phyloP scores from a whole-genome alignment of 345 rosid genomes.

The Mangifera indica region DNA sequence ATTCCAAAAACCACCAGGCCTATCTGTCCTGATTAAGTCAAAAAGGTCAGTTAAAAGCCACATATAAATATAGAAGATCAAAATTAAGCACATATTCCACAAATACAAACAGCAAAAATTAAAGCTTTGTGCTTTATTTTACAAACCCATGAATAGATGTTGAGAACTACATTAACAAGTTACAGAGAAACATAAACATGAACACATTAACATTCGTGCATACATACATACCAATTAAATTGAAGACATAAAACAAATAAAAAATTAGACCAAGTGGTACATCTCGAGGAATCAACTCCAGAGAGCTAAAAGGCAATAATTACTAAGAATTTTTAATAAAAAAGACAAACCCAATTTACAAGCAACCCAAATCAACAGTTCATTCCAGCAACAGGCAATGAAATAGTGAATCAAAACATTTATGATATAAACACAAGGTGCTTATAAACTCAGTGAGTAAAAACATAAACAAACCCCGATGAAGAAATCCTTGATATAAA shows the following conservation, averaged over 20 bases:
- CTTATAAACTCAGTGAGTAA: neutral
- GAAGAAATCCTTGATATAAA: conserved; percentile 14
- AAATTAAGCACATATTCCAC: neutral
- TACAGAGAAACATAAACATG: neutral
- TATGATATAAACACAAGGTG: neutral
- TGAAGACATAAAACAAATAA: neutral
- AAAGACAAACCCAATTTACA: conserved; percentile 24
- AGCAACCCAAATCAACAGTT: neutral
- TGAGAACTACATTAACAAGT: neutral
- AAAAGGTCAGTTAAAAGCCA: neutral
- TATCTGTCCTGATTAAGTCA: neutral
- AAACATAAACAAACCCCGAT: conserved; percentile 23
- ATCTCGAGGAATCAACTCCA: neutral
- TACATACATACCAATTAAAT: neutral
- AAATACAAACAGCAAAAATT: neutral
- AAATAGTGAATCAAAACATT: neutral
- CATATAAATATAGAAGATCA: neutral
- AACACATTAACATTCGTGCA: neutral
- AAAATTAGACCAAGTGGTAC: neutral
- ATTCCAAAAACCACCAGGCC: neutral
- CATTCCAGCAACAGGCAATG: neutral
- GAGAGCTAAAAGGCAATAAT: neutral
- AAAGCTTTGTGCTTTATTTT: neutral
- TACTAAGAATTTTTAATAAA: neutral
- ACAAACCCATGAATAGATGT: neutral